Conservation (phyloP, 331 rosid genomes). For the Malus hybrid region DNA sequence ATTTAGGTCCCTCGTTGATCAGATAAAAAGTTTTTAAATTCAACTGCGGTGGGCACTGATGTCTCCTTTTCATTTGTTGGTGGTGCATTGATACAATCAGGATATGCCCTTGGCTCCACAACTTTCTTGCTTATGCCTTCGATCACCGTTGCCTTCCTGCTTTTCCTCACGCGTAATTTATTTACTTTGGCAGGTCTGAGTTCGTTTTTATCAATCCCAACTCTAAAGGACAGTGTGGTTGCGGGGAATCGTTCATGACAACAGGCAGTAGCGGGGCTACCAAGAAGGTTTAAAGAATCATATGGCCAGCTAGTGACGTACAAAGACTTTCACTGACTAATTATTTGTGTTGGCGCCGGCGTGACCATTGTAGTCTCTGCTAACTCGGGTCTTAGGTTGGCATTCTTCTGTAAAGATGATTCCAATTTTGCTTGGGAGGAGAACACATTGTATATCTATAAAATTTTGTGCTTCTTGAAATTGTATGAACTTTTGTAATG, state of each 20-base stretch:
- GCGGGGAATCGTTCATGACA: slow-evolving; percentile 97
- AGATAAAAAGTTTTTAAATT: not conserved
- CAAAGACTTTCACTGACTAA: not conserved
- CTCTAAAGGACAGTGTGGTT: slow-evolving; percentile 94
- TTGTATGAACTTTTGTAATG: not conserved
- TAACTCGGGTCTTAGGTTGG: not conserved
- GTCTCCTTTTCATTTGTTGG: not conserved
- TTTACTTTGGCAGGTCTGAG: slow-evolving; percentile 54
- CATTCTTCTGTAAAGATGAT: slow-evolving; percentile 6
- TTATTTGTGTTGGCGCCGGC: not conserved
- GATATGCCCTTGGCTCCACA: not conserved
- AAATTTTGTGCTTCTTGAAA: not conserved
- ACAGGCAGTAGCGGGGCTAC: slow-evolving; percentile 38
- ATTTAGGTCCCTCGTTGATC: not conserved
- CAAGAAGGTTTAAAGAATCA: slow-evolving; percentile 29
- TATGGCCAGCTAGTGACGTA: not conserved
- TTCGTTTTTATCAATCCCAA: slow-evolving; percentile 85
- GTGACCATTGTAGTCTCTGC: not conserved
- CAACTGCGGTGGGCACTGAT: not conserved
- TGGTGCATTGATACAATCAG: not conserved
- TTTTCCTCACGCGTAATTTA: not conserved
- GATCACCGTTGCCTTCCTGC: not conserved
- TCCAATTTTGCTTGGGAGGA: not conserved
- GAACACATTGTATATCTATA: not conserved
- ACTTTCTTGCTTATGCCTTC: not conserved